Conservation (phyloP, 345 rosid genomes). For the Eucalyptus decipiens region DNA sequence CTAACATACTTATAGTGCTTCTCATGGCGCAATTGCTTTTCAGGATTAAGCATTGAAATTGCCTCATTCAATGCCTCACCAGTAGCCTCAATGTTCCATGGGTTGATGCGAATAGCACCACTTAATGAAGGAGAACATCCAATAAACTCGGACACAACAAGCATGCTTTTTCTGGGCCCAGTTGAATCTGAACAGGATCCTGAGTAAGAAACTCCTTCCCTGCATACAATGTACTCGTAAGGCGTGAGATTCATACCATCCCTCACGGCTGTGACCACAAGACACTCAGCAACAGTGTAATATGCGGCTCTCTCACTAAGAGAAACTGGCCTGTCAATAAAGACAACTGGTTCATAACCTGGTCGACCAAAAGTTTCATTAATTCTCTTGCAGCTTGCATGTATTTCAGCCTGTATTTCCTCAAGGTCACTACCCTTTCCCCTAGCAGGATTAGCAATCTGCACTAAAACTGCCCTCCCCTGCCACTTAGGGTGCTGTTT, state of each 20-base stretch:
- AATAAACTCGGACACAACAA: constrained; percentile 71
- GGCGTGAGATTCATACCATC: constrained; percentile 84
- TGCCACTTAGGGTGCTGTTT: constrained; percentile 66
- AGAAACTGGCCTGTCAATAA: constrained; percentile 49
- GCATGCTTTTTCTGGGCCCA: constrained; percentile 57
- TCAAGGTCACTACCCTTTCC: constrained; percentile 62
- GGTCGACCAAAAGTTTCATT: constrained; percentile 47
- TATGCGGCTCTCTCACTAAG: constrained; percentile 61
- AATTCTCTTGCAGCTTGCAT: constrained; percentile 47
- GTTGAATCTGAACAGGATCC: constrained; percentile 16
- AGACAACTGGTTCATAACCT: constrained; percentile 59
- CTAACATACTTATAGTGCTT: constrained; percentile 81
- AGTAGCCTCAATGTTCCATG: constrained; percentile 63
- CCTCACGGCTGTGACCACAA: constrained; percentile 69
- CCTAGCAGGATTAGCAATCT: constrained; percentile 64
- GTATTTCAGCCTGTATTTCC: constrained; percentile 52
- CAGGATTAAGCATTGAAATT: constrained; percentile 45
- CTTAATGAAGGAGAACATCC: constrained; percentile 83
- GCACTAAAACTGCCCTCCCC: constrained; percentile 60
- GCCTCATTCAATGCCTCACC: constrained; percentile 76
- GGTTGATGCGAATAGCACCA: constrained; percentile 69
- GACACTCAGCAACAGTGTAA: constrained; percentile 58
- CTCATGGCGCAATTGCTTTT: constrained; percentile 83
- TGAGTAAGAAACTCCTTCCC: constrained; percentile 44
- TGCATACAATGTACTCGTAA: constrained; percentile 57